Base-by-base conservation (phyloP, 768 basidiomycete genomes). In the Pholiota conissans region DNA sequence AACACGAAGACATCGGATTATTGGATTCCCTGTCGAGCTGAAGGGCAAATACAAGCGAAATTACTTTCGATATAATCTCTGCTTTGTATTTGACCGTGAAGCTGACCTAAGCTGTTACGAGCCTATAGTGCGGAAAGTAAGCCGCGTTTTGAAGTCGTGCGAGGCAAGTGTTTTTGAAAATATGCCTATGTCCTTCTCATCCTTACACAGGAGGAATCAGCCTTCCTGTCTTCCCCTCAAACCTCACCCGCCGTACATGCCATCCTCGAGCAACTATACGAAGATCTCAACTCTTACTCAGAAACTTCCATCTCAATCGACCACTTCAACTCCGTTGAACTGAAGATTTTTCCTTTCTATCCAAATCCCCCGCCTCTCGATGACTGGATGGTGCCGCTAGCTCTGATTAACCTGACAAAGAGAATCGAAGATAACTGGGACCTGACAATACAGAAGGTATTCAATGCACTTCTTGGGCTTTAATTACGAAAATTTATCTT, bases 341-440 rank as follows among this genome's bases (percentile, higher is more conserved):
- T 99, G 62, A 95, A 96, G 71, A 91, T 98, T 42, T 94, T 98
- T 60, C 96, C 97, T 0, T 96, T 95, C 73, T 95, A 95, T 64
- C 94, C 93, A 20, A 98, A 98, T 64, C 96, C 97, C 16, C 89
- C 90, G 0, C 76, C 80, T 3, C 92, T 98, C 11, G 84, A 87
- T 61, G 92, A 97, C 65, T 99, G 97, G 97, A 87, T 91, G 76
- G 97, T 98, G 1, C 97, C 97, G 0, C 77, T 98, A 6, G 86
- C 94, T 1, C 79, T 98, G 5, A 91, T 97, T 57, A 89, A 92
- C 65, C 76, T 98, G 28, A 77, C 83, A 1, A 90, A 85, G 61
- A 79, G 94, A 59, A 81, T 88, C 28, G 93, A 97, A 65, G 86
- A 87, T 20, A 96, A 94, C 64, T 98, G 97, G 97, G 97, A 99